phyloP scores from a whole-genome alignment of 805 yeast species.

The Tanozyma kutaoensis region DNA sequence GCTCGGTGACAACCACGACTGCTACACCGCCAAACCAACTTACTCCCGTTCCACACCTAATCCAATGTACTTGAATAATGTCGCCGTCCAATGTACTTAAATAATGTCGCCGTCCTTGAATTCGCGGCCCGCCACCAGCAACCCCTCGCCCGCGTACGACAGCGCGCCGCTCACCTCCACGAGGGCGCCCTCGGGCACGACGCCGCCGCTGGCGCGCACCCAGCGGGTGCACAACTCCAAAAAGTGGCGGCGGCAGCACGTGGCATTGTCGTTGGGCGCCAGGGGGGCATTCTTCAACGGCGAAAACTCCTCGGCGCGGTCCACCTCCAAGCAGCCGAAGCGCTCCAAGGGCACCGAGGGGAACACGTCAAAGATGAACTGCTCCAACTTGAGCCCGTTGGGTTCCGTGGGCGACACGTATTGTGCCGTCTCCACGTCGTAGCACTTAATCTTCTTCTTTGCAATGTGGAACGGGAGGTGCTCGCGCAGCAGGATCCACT shows the following conservation, averaged over 20 bases:
- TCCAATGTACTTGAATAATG: no score
- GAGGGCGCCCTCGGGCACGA: slow-evolving; percentile 27
- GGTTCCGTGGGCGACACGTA: slow-evolving; percentile 53
- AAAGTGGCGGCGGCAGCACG: slow-evolving; percentile 57
- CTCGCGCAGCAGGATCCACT: slow-evolving; percentile 56
- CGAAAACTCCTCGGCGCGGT: slow-evolving; percentile 73
- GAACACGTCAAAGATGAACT: slow-evolving; percentile 93
- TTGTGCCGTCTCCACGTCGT: slow-evolving; percentile 33
- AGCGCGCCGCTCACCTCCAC: slow-evolving; percentile 73
- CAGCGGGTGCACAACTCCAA: slow-evolving; percentile 61
- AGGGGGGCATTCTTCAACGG: slow-evolving; percentile 90
- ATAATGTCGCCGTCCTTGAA: no score
- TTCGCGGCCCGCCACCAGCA: slow-evolving; percentile 10
- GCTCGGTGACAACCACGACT: no score
- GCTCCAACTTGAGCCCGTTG: slow-evolving; percentile 92
- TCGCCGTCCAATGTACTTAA: no score
- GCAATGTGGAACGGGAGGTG: slow-evolving; percentile 92
- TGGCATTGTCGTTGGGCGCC: slow-evolving; percentile 73
- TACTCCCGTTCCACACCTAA: no score
- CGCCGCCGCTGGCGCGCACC: slow-evolving; percentile 62
- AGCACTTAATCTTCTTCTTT: slow-evolving; percentile 65
- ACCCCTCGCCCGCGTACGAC: slow-evolving; percentile 66
- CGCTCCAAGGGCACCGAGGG: slow-evolving; percentile 54
- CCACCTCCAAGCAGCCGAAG: slow-evolving; percentile 90
- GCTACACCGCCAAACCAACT: no score